Evolutionary conservation across 305 asterid genomes (phyloP).

Genomic region (Rubia occidens): DNA sequence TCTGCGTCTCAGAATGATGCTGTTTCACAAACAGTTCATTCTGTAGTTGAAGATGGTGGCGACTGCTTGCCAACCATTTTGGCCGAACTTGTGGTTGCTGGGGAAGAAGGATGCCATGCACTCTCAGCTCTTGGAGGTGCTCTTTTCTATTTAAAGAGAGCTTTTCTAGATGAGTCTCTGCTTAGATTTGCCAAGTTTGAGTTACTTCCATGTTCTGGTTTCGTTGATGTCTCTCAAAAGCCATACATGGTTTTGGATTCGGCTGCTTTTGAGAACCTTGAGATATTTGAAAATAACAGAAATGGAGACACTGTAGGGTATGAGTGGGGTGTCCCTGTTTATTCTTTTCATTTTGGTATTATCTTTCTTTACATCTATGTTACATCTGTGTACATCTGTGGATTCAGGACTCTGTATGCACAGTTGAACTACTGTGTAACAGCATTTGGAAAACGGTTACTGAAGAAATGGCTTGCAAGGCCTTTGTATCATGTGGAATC

Average conservation of each 20-base stretch:
- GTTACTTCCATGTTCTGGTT: slow-evolving; percentile 71
- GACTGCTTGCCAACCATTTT: slow-evolving; percentile 55
- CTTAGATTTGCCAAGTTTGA: slow-evolving; percentile 85
- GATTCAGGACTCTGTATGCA: slow-evolving; percentile 68
- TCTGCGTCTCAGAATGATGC: slow-evolving; percentile 30
- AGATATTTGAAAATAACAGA: slow-evolving; percentile 84
- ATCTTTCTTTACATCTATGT: background rate
- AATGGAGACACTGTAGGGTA: slow-evolving; percentile 92
- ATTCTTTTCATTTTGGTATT: slow-evolving; percentile 20
- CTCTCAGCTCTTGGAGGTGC: slow-evolving; percentile 93
- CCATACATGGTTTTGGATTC: slow-evolving; percentile 90
- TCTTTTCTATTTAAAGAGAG: slow-evolving; percentile 81
- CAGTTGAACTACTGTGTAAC: slow-evolving; percentile 87
- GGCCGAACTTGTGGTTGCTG: slow-evolving; percentile 51
- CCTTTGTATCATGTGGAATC: slow-evolving; percentile 68
- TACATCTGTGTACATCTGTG: slow-evolving; percentile 11
- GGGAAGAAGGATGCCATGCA: slow-evolving; percentile 74
- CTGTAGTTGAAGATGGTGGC: slow-evolving; percentile 28
- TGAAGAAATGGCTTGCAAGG: slow-evolving; percentile 86
- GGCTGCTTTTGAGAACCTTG: slow-evolving; percentile 92
- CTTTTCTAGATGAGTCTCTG: slow-evolving; percentile 76
- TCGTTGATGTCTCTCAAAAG: slow-evolving; percentile 48
- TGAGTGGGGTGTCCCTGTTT: slow-evolving; percentile 16
- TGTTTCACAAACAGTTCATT: slow-evolving; percentile 22
- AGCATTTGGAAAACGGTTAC: slow-evolving; percentile 86